Evolutionary conservation across 2,329 filamentous ascomycete genomes (phyloP), one percentile per base, ranked within the genome.

Genomic region (Diplodia mutila): DNA sequence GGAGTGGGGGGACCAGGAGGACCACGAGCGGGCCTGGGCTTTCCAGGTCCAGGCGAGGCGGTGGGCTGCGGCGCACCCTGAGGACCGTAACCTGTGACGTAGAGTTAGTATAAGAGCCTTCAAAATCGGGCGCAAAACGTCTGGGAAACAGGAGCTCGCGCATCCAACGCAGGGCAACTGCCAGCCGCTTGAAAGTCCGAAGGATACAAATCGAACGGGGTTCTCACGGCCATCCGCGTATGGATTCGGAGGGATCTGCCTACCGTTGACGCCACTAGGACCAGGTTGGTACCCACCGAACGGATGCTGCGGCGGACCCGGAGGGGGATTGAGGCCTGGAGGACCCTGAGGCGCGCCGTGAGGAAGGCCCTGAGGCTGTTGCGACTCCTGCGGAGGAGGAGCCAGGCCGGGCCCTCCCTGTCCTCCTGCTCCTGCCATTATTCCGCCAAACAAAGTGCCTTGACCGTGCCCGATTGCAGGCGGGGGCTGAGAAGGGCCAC

Each of bases 371-470:
- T 85, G 85, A 71, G 85, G 84, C 76, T 85, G 86, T 72, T 84
- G 84, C 73, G 87, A 84, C 73, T 87, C 85, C 79, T 88, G 87
- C 69, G 85, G 85, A 70, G 91, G 91, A 71, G 82, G 82, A 2
- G 93, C 93, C 73, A 97, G 89, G 69, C 92, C 92, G 70, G 93
- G 91, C 69, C 91, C 93, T 74, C 90, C 59, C 91, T 94, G 93
- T 74, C 90, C 91, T 70, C 87, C 89, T 79, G 89, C 89, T 71
- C 94, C 94, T 67, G 94, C 89, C 92, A 99, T 98, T 77, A 98
- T 97, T 67, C 93, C 93, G 72, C 93, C 93, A 77, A 99, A 98
- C 49, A 98, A 86, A 75, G 96, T 95, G 78, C 91, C 94, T 67
- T 89, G 89, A 29, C 94, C 94, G 75, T 96, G 91, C 32, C 93